Evolutionary conservation across 2,329 filamentous ascomycete species (phyloP), one percentile per base, ranked within the genome.

Genomic region (Trichophyton schoenleinii): DNA sequence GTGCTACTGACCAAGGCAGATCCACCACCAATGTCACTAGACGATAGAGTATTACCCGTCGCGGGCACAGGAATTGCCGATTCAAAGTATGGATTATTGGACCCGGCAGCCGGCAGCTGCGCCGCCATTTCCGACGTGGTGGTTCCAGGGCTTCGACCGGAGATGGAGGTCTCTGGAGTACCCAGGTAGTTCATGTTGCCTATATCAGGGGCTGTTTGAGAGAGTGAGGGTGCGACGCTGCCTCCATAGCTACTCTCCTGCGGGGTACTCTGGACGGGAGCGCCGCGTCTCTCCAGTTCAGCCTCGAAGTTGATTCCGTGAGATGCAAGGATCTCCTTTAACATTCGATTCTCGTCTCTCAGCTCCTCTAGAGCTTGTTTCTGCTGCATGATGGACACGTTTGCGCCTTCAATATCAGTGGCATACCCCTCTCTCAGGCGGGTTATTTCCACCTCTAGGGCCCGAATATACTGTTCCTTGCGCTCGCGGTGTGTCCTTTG

Each of bases 401-500:
- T 73, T 41, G 72, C 68, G 5, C 84, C 82, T 11, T 58, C 38
- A 58, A 82, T 85, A 68, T 85, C 85, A 70, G 86, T 92, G n/a
- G 87, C 81, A 63, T 75, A 78, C 6, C 71, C 71, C 71, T 96
- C 91, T 72, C 95, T 94, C 49, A 97, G 79, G 57, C 90, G 86
- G 20, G 95, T 80, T 3, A 97, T 88, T 75, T 97, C 91, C 70
- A 92, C 87, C 74, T 99, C 94, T 15, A 97, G 83, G 9, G 88
- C 85, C 73, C 95, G 95, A 78, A 96, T 95, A 73, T 97, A 97
- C 68, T 91, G 82, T 75, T 97, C 94, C 73, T 97, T 97, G 67
- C 94, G 85, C 76, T 97, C 94, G 61, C 94, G 90, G 74, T 99
- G 94, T 18, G 94, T 97, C 71, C 94, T 96, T 55, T 97, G 94